Percentiles rank a stretch among this genome's conserved stretches.
Evolutionary conservation across 2,329 filamentous ascomycete genomes (phyloP).

Genomic region (Penicillium sp.): DNA sequence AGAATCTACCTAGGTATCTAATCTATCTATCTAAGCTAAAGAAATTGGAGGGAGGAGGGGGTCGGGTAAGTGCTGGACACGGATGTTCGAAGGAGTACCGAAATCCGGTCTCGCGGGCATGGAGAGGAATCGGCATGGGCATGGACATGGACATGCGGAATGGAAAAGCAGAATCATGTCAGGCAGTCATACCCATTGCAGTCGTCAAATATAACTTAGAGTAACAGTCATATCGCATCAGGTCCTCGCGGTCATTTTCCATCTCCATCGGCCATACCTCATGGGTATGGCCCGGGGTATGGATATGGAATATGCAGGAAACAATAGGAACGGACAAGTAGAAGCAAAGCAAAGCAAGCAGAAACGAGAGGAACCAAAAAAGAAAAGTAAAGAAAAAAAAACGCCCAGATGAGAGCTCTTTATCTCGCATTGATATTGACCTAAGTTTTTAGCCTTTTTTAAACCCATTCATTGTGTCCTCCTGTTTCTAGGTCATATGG

Average conservation of each 20-base stretch:
- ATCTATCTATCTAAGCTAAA: slow-evolving; percentile 29
- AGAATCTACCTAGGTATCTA: slow-evolving; percentile 26
- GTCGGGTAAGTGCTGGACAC: slow-evolving; percentile 13
- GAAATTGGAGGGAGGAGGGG: no score
- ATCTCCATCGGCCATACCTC: background rate
- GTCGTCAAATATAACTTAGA: slow-evolving; percentile 23
- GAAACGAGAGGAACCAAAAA: no score
- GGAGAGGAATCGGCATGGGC: slow-evolving; percentile 11
- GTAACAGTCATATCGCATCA: slow-evolving; percentile 17
- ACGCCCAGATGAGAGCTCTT: slow-evolving; percentile 18
- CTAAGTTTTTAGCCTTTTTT: slow-evolving; percentile 9
- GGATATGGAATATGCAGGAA: slow-evolving; percentile 20
- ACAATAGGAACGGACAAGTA: background rate
- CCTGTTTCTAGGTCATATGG: slow-evolving; percentile 19
- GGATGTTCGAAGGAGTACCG: slow-evolving; percentile 13
- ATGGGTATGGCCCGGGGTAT: background rate
- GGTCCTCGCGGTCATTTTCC: slow-evolving; percentile 7
- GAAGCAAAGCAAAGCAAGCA: background rate
- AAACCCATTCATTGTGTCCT: slow-evolving; percentile 7
- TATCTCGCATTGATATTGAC: slow-evolving; percentile 19
- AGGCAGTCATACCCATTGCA: slow-evolving; percentile 18
- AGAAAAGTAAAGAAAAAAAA: background rate
- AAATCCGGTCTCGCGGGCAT: slow-evolving; percentile 14
- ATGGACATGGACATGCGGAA: slow-evolving; percentile 19
- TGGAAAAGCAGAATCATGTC: slow-evolving; percentile 16